Base-by-base conservation (phyloP, 2,329 filamentous ascomycete species). In the Simplicillium sp. region DNA sequence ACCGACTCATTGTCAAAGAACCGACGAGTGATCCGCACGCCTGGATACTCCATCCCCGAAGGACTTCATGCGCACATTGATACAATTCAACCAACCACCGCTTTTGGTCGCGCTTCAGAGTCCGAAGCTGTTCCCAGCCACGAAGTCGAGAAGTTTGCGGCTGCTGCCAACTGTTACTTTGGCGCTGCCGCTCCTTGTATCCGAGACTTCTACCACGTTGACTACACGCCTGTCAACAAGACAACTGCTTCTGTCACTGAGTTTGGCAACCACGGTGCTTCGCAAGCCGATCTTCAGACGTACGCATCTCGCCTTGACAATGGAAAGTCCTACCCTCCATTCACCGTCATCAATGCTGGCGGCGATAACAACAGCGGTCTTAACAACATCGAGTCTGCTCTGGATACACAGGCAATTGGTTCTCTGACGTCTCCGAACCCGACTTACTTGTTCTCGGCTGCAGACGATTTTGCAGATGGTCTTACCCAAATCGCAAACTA, bases 181-280 rank as follows among this genome's bases (percentile, higher is more conserved):
- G 5, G 20, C 6, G 39, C 40, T 14, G 34, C 37, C 2, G 38
- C 45, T 13, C 33, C 31, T 14, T 47, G 45, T 28, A 42, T 47
- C 25, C 36, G 18, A 11, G 29, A 36, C 11, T 37, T 41, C 20
- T 47, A 47, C 41, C 38, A 39, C 13, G 41, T 46, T 15, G 37
- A 44, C 38, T 44, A 45, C 32, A 36, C 29, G n/a, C 39, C 38
- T 13, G 20, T 31, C 7, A 38, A 36, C 7, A 37, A 36, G 29
- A 43, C 38, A 34, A 36, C 44, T 33, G 31, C 15, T 8, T 43
- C 37, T 11, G 42, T 46, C 17, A 43, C 40, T 5, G 20, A 25
- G 20, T 25, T 25, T 25, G 20, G 20, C 9, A 25, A 25, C 20
- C 20, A 25, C 20, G 20, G 20, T 9, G 20, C 20, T 5, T 25